Evolutionary conservation across 306 rosid species (phyloP), one percentile per base, ranked within the genome.

Genomic region (Malus sieversii): DNA sequence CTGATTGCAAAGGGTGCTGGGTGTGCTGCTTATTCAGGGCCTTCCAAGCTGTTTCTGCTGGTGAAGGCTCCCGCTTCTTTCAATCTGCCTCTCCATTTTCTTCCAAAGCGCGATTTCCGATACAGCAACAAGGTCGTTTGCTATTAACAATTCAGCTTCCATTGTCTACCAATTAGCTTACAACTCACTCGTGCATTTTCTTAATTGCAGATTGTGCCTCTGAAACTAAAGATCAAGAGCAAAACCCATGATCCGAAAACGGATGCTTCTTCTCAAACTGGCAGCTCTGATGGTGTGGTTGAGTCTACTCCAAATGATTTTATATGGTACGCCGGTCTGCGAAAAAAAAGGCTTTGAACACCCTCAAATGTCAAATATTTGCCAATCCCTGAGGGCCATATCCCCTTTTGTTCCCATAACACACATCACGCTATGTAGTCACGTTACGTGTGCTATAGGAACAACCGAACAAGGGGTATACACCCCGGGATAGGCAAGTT

Each of bases 71-170:
- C 97, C 27, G 79, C 93, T 80, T 89, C 92, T 81, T 84, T 90
- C 71, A 87, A 83, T 72, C 91, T 81, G 74, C 92, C 99, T 70
- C 73, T 74, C 74, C 97, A 95, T 87, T 95, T 92, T 87, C 93
- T 95, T 59, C 97, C 98, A 58, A 95, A 92, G 70, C 93, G 98
- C 48, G 97, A 92, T 66, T 92, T 92, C 73, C 86, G 83, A 83
- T 82, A 81, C 78, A 87, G 80, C 84, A 86, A 80, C 83, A 92
- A 95, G 97, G 96, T 95, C 75, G 83, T 48, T 7, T 8, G 32
- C 65, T 60, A 60, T 7, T 23, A 8, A 10, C 68, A 6, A 13
- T 33, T 35, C 23, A 35, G 4, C 8, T 61, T 59, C 23, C 53
- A 58, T 67, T 10, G 22, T 25, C 61, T 19, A 44, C 40, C 71